Conservation (phyloP, 805 yeast genomes). For the Kuraishia capsulata region DNA sequence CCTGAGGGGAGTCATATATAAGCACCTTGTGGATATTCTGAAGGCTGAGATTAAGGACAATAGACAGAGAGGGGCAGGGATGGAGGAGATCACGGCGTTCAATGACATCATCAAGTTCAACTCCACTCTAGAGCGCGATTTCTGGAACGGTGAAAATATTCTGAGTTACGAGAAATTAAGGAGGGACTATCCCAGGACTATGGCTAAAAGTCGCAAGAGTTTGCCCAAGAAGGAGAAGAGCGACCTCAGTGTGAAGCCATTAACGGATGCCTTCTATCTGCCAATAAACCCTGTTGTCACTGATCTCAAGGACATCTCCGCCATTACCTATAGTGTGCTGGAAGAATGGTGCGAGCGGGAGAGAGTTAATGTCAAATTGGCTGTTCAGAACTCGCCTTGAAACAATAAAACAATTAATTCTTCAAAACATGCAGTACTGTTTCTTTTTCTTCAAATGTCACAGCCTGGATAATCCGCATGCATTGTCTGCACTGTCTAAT, state of each 20-base stretch:
- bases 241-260: slow-evolving; percentile 1
- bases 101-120: not conserved
- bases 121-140: not conserved
- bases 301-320: slow-evolving; percentile 1
- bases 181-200: not conserved
- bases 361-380: not conserved
- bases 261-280: slow-evolving; percentile 1
- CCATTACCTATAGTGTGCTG: not conserved
- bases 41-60: not conserved
- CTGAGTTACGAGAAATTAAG: not conserved
- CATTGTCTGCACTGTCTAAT: no score
- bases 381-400: not conserved
- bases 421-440: no score
- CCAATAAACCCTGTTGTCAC: not conserved
- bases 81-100: not conserved
- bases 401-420: no score
- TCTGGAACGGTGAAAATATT: not conserved
- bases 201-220: not conserved
- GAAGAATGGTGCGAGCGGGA: slow-evolving; percentile 1
- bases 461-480: no score
- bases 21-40: slow-evolving; percentile 1
- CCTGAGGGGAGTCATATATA: slow-evolving; percentile 1
- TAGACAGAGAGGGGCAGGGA: not conserved
- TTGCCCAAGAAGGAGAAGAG: not conserved
- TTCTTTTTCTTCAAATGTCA: no score